Base-by-base conservation (phyloP, 306 rosid species). In the Bauhinia variegata region DNA sequence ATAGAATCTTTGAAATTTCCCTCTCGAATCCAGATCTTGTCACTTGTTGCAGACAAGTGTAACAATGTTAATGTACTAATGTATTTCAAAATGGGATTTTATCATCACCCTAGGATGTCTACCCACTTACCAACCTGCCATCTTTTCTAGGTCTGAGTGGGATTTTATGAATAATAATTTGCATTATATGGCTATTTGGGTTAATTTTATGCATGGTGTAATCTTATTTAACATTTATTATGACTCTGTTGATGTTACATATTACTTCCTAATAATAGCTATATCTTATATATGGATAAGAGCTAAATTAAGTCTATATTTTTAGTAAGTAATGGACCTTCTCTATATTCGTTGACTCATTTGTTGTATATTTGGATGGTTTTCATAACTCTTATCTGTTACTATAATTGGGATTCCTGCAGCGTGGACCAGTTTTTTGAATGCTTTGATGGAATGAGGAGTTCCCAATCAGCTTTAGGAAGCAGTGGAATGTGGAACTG, bases 391-490 rank as follows among this genome's bases (percentile, higher is more conserved):
- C 65, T 67, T 34, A 7, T 7, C 64, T 56, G 54, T 59, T 23
- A 23, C 28, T 23, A 72, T 14, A 36, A 56, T 74, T 78, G 70
- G 44, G 47, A 64, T 63, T 70, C 63, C 63, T 88, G 86, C 90
- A 93, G 98, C 52, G 95, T 93, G 84, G 97, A 93, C 73, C 97
- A 89, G 50, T 93, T 93, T 80, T 93, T 93, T 78, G 98, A 93
- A 81, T 93, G 98, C 76, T 74, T 93, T 65, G 97, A 93, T 84
- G 98, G 87, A 77, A 86, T 93, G 89, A 85, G 97, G 77, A 89
- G 84, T 82, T 86, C 83, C 72, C 98, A 89, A 72, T 86, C 96
- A 31, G 89, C 93, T 64, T 77, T 86, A 66, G 96, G 96, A 74
- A 84, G 75, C 88, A 89, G 97, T 71, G 98, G 95, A 74, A 82